Base-by-base conservation (phyloP, 1,139 yeast species). In the Taiozyma sp. region DNA sequence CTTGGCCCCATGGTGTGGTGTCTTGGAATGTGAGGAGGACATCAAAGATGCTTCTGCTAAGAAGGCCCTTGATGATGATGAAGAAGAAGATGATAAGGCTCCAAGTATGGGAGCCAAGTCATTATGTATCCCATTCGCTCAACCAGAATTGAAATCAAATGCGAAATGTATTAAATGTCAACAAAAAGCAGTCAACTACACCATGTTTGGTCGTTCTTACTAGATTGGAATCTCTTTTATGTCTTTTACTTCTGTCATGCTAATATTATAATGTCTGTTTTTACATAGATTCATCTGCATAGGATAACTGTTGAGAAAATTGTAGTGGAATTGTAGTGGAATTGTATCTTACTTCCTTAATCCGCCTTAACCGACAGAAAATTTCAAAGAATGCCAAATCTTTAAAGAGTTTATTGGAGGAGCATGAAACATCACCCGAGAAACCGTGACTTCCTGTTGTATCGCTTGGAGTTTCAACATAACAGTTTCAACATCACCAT, bases 91-190 rank as follows among this genome's bases (percentile, higher is more conserved):
- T 68, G 99, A 93, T 64, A 87, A 88, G 72, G 91, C 99, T 29
- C 99, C 99, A 66, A 85, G 96, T 54, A 95, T 95, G 99, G 99
- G 99, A 67, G 99, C 99, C 62, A 95, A 95, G 78, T 87, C 97
- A 22, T 79, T 95, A 72, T 95, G 99, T 81, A 91, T 92, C 71
- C 99, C 99, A 59, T 84, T 84, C 66, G 87, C 89, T 46, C 98
- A 92, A 76, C 97, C 97, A 56, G 80, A 74, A 63, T 80, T 92
- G 70, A 81, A 81, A 70, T 75, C 71, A 57, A 92, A 84, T 62
- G 89, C 90, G 61, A 86, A 84, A 73, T 95, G 99, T 83, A 85
- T 90, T 58, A 86, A 75, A 65, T 93, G 98, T 80, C 87, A 79
- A 57, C 76, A 74, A 63, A 71, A 72, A 45, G 99, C 99, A 48